Evolutionary conservation across 164 flowering plant species (phyloP).

Genomic region (Vitis riparia): DNA sequence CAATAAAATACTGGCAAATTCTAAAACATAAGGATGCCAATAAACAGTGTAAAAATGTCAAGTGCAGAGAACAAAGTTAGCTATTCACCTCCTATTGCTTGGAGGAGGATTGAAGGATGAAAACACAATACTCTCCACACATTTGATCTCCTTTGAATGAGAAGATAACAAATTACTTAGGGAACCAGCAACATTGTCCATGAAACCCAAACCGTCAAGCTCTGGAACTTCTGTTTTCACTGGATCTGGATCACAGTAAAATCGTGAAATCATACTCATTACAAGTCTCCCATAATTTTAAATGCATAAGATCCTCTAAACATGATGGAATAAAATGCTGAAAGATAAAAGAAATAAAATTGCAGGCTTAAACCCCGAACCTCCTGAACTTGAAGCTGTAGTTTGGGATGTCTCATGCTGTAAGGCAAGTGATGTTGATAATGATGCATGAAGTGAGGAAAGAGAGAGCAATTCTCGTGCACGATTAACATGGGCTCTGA

Average conservation of each 20-base stretch:
- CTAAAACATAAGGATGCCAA: constrained; percentile 2
- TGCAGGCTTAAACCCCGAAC: constrained; percentile 18
- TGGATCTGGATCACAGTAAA: constrained; percentile 38
- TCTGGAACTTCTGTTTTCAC: constrained; percentile 68
- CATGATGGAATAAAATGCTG: neutral
- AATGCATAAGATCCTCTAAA: neutral
- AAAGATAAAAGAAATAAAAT: neutral
- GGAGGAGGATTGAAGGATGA: constrained; percentile 99
- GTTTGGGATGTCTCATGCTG: constrained; percentile 69
- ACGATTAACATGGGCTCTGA: constrained; percentile 91
- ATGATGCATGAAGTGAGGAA: constrained; percentile 76
- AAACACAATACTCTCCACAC: constrained; percentile 84
- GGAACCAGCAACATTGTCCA: constrained; percentile 86
- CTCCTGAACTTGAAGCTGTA: constrained; percentile 43
- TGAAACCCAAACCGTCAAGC: constrained; percentile 88
- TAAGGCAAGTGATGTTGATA: constrained; percentile 87
- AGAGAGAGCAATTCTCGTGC: constrained; percentile 87
- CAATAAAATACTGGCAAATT: neutral
- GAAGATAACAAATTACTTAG: constrained; percentile 58
- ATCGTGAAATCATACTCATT: constrained; percentile 3
- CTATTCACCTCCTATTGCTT: constrained; percentile 75
- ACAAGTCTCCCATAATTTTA: neutral
- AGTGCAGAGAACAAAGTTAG: neutral
- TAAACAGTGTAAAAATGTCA: neutral
- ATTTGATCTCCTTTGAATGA: constrained; percentile 66